Conservation (phyloP, 352 stramenopile genomes). For the Aphanomyces stellatus region DNA sequence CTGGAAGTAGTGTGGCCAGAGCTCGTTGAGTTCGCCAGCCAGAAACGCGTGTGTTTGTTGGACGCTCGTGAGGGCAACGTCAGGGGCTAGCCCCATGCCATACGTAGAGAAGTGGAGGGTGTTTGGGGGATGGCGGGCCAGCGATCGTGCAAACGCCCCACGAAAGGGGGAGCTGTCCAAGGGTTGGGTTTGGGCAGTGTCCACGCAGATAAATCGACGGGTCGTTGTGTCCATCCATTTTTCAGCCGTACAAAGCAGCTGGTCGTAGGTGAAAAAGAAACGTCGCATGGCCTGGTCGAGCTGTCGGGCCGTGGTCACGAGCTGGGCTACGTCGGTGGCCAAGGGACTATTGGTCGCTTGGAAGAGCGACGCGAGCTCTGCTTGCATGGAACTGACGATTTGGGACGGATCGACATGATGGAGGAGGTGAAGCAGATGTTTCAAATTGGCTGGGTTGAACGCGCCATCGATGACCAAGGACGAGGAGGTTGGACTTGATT, state of each 20-base stretch:
- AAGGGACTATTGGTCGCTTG: not conserved
- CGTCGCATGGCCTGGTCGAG: slow-evolving; percentile 1
- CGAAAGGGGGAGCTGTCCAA: not conserved
- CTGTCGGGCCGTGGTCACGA: not conserved
- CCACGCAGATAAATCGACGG: not conserved
- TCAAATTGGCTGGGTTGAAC: not conserved
- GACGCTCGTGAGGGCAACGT: slow-evolving; percentile 6
- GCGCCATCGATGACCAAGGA: not conserved
- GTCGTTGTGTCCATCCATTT: slow-evolving; percentile 1
- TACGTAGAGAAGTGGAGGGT: slow-evolving; percentile 16
- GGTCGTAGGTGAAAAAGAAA: slow-evolving; percentile 10
- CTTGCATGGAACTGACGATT: not conserved
- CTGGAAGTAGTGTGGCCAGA: not conserved
- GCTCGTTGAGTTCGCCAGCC: not conserved
- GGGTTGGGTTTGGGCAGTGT: not conserved
- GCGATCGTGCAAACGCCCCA: not conserved
- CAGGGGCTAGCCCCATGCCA: slow-evolving; percentile 15
- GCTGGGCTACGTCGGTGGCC: not conserved
- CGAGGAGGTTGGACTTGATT: too few species aligned
- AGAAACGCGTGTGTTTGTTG: not conserved
- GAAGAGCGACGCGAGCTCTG: not conserved
- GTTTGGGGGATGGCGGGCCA: slow-evolving; percentile 2
- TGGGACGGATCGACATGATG: not conserved
- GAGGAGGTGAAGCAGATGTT: not conserved
- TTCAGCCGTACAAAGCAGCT: not conserved